phyloP scores from a whole-genome alignment of 345 rosid genomes.

The Gossypium sturtianum region DNA sequence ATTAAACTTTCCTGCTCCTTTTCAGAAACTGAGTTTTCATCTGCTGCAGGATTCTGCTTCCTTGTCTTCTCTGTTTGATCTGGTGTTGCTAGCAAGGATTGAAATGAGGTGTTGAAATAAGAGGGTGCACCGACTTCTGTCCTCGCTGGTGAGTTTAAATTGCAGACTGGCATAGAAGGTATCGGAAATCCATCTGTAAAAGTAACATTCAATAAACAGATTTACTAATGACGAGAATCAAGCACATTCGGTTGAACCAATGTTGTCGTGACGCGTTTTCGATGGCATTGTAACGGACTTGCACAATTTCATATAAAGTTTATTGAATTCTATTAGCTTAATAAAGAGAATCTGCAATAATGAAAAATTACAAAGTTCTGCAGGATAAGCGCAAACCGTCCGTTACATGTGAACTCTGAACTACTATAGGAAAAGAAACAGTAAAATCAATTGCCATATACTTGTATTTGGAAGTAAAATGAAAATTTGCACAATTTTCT shows the following conservation, averaged over 20 bases:
- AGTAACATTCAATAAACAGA: slow-evolving; percentile 10
- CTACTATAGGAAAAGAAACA: not conserved
- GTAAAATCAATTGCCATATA: not conserved
- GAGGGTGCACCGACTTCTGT: slow-evolving; percentile 34
- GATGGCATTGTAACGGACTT: not conserved
- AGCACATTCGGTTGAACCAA: not conserved
- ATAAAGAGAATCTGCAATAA: not conserved
- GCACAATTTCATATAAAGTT: not conserved
- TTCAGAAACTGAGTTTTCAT: slow-evolving; percentile 22
- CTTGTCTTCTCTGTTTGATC: slow-evolving; percentile 23
- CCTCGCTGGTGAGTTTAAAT: slow-evolving; percentile 44
- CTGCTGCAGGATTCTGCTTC: slow-evolving; percentile 12
- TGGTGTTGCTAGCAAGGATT: slow-evolving; percentile 30
- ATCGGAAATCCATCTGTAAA: slow-evolving; percentile 48
- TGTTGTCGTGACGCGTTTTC: not conserved
- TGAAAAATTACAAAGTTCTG: not conserved
- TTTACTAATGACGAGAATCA: not conserved
- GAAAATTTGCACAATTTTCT: not conserved
- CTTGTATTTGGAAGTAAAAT: not conserved
- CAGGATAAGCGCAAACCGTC: not conserved
- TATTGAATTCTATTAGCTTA: not conserved
- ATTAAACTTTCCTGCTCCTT: slow-evolving; percentile 23
- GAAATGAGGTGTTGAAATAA: slow-evolving; percentile 24
- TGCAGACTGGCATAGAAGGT: slow-evolving; percentile 30
- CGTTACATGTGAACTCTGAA: not conserved